Evolutionary conservation across 2,329 filamentous ascomycete genomes (phyloP).

Genomic region (Didymella keratinophila): DNA sequence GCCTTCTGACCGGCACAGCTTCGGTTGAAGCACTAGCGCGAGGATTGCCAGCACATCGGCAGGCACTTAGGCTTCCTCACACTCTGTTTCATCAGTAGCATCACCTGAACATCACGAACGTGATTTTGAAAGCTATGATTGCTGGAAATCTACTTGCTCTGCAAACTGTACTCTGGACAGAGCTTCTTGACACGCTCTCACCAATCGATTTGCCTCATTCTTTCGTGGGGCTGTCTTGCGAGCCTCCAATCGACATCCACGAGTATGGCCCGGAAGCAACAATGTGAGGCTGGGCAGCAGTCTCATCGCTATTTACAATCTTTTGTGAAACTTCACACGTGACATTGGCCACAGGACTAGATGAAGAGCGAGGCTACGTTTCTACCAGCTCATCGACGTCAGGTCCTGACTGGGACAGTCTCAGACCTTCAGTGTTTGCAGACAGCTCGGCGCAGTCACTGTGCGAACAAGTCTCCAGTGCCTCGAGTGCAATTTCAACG

Average conservation of each 20-base stretch:
- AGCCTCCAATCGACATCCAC: background rate
- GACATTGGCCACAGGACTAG: background rate
- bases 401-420: background rate
- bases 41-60: slow-evolving; percentile 1
- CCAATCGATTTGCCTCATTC: background rate
- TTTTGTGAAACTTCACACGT: background rate
- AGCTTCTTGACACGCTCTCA: background rate
- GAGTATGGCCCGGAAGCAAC: background rate
- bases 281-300: background rate
- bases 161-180: background rate
- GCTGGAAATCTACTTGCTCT: background rate
- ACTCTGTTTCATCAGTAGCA: background rate
- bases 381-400: background rate
- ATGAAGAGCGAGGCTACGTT: background rate
- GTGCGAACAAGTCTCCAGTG: background rate
- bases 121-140: background rate
- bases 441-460: background rate
- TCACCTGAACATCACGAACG: background rate
- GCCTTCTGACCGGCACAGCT: background rate
- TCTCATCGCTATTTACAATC: background rate
- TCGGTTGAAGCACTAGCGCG: background rate
- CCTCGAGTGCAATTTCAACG: background rate
- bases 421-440: slow-evolving; percentile 6
- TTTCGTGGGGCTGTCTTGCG: background rate
- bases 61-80: background rate